Evolutionary conservation across 768 basidiomycete species (phyloP), one percentile per base, ranked within the genome.

Genomic region (Tephrocybe rancida): DNA sequence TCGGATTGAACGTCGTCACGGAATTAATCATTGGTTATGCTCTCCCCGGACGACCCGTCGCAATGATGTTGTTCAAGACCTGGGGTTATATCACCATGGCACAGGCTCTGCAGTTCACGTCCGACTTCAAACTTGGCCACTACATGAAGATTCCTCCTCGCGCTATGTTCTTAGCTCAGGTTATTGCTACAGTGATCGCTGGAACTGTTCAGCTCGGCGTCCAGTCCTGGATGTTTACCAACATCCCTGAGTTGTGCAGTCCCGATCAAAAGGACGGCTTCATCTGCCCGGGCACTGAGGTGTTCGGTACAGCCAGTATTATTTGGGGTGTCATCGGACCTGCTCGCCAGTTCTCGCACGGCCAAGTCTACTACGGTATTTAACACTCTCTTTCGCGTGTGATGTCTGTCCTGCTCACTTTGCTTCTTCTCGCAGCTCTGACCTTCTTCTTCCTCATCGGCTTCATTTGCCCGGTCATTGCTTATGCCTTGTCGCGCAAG

Each of bases 11-110:
- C 62, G 90, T 92, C 29, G 83, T 93, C 63, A 85, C 90, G 3
- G 91, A 93, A 68, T 73, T 92, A 35, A 84, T 93, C 56, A 83
- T 91, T 24, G 91, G 91, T 49, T 92, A 90, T 61, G 82, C 80
- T 22, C 77, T 90, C 37, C 92, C 90, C 11, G 90, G 92, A 2
- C 81, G 80, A 14, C 88, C 90, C 5, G 66, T 92, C 51, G 90
- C 91, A 0, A 89, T 84, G 78, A 90, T 92, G 90, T 73, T 92
- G 74, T 91, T 91, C 79, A 92, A 90, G 80, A 88, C 87, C 0
- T 90, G 78, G 77, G 88, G 90, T 27, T 90, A 88, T 61, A 85
- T 87, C 52, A 85, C 82, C 45, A 83, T 84, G 79, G 75, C 76
- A 2, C 85, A 87, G 65, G 88, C 89, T 1, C 65, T 91, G 37